Evolutionary conservation across 2,329 filamentous ascomycete species (phyloP), one percentile per base, ranked within the genome.

Genomic region (Penicillium occitanis): DNA sequence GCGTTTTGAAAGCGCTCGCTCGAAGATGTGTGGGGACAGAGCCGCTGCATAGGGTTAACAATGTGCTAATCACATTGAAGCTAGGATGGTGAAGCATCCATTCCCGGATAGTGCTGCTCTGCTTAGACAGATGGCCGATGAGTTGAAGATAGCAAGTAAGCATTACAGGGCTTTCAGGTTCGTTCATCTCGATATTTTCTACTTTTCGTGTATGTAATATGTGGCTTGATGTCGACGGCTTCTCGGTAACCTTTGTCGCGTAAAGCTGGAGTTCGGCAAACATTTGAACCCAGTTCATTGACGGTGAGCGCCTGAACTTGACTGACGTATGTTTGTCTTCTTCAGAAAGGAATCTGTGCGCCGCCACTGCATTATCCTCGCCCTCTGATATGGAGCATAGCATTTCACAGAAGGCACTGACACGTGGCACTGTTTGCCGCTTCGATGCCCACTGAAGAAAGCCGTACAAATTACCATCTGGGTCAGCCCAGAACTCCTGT

Each of bases 401-500:
- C 88, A 99, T 94, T 75, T 98, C 94, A 77, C 95, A 99, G 72
- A 98, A 99, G 13, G 94, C 93, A 68, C 92, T 95, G 67, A 96
- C 93, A 28, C 97, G 86, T n/a, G 95, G 95, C 0, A 96, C 97
- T 0, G 96, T 97, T 68, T 96, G 93, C 72, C 95, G 86, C 71
- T 92, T 90, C 3, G 95, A 97, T n/a, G 93, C 91, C 95, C 95
- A 99, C 69, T 96, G 91, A 75, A 99, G 85, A 75, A 99, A 99
- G 0, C 95, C 95, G 69, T 93, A 91, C 37, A 99, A 82, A 71
- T 97, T 97, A 74, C 93, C 93, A 72, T 99, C 95, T 1, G 91
- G 88, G 74, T 97, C 93, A 37, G 87, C 86, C 95, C 95, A 99
- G 71, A 98, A 98, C 55, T 89, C 90, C 73, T 91, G 88, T 10